Percentiles rank a stretch among this genome's conserved stretches.
phyloP scores from a whole-genome alignment of 164 flowering plant genomes.

The Chimonanthus salicifolius region DNA sequence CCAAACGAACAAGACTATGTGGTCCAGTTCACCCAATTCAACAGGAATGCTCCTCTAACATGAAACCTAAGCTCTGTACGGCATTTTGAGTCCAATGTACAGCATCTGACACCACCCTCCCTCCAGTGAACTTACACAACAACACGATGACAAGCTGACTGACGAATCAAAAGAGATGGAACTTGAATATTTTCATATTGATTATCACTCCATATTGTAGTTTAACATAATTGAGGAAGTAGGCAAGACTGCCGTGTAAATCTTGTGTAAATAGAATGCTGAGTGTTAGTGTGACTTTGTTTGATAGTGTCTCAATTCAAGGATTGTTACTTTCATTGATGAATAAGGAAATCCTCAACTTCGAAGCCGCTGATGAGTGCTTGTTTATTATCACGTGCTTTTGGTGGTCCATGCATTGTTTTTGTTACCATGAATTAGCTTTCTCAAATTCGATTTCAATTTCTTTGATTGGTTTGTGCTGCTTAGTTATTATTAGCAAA shows the following conservation, averaged over 20 bases:
- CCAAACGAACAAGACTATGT: conserved; percentile 80
- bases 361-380: too few relatives aligned
- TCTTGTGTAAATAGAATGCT: conserved; percentile 12
- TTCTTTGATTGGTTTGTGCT: too few relatives aligned
- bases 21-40: conserved; percentile 53
- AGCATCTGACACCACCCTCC: conserved; percentile 16
- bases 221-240: conserved; percentile 3
- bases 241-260: conserved; percentile 12
- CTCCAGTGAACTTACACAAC: background rate
- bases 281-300: conserved; percentile 4
- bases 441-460: too few relatives aligned
- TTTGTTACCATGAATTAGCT: too few relatives aligned
- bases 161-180: conserved; percentile 5
- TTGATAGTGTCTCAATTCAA: background rate
- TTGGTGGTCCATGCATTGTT: too few relatives aligned
- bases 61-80: conserved; percentile 79
- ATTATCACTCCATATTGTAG: background rate
- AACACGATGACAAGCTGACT: conserved; percentile 14
- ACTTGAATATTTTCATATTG: background rate
- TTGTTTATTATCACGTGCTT: too few relatives aligned
- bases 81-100: conserved; percentile 54
- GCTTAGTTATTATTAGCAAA: too few relatives aligned
- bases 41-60: conserved; percentile 74
- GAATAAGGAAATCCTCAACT: background rate
- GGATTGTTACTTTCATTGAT: background rate